Evolutionary conservation across 2,329 filamentous ascomycete species (phyloP).

Genomic region (Dothideomycetes sp.): DNA sequence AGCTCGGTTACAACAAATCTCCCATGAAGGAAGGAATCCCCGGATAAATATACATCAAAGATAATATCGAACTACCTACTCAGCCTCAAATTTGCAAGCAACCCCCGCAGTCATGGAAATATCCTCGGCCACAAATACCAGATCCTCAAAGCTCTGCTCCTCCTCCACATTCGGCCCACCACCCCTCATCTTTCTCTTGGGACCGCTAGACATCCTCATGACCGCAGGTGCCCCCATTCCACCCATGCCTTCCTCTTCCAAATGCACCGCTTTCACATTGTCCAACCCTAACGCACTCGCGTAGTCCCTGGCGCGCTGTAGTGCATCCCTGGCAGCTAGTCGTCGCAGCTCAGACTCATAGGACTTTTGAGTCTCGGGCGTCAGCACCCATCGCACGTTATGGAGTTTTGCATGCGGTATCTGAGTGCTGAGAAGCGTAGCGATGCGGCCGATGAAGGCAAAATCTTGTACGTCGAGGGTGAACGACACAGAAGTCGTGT

Average conservation of each 20-base stretch:
- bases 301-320: slow-evolving; percentile 5
- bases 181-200: neutral
- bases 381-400: slow-evolving; percentile 1
- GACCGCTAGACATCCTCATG: neutral
- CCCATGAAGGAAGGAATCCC: too few relatives aligned
- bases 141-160: slow-evolving; percentile 1
- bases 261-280: slow-evolving; percentile 1
- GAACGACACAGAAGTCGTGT: neutral
- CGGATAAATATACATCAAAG: too few relatives aligned
- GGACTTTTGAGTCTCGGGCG: neutral
- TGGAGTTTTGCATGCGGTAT: neutral
- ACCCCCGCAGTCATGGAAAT: slow-evolving; percentile 2
- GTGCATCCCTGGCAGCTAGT: neutral
- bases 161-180: neutral
- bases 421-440: neutral
- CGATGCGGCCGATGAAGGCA: neutral
- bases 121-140: slow-evolving; percentile 5
- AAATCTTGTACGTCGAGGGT: neutral
- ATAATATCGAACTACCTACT: too few relatives aligned
- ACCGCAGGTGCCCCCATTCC: neutral
- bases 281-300: slow-evolving; percentile 1
- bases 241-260: neutral
- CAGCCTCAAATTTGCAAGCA: slow-evolving; percentile 4
- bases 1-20: too few relatives aligned
- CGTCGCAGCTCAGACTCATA: neutral